Base-by-base conservation (phyloP, 306 rosid genomes). In the Acacia confusa region DNA sequence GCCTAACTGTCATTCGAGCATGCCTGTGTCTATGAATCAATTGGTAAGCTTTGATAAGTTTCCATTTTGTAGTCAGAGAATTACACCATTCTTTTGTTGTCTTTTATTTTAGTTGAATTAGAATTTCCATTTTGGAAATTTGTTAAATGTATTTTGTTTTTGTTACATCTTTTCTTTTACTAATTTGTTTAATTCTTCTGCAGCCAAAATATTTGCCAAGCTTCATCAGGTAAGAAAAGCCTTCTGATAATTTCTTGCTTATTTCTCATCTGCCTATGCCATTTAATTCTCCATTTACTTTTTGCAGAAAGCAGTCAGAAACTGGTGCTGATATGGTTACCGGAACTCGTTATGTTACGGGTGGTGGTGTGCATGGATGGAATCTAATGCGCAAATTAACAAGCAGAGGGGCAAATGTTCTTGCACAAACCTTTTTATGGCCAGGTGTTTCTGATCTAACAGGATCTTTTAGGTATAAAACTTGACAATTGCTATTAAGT, bases 301-400 rank as follows among this genome's bases (percentile, higher is more conserved):
- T 74, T 82, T 40, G 67, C 79, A 90, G 98, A 85, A 94, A 88
- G 84, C 97, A 93, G 82, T 75, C 81, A 79, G 91, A 89, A 82
- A 92, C 98, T 70, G 89, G 91, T 82, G 99, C 99, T 47, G 92
- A 89, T 84, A 92, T 95, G 88, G 97, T 93, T 66, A 92, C 97
- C 0, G 99, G 99, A 74, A 95, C 99, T 71, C 95, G 98, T 55
- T 95, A 95, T 87, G 99, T 93, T 74, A 86, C 82, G 88, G 97
- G 92, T 16, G 99, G 99, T 2, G 97, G 98, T 77, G 97, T 95
- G 58, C 97, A 95, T 90, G 99, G 99, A 80, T 95, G 99, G 99
- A 95, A 89, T 89, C 98, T 95, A 72, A 93, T 95, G 97, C 97
- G 98, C 87, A 95, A 95, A 74, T 88, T 95, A 71, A 95, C 99